phyloP scores from a whole-genome alignment of 805 yeast species.

The Starmerella khaoyaiensis region DNA sequence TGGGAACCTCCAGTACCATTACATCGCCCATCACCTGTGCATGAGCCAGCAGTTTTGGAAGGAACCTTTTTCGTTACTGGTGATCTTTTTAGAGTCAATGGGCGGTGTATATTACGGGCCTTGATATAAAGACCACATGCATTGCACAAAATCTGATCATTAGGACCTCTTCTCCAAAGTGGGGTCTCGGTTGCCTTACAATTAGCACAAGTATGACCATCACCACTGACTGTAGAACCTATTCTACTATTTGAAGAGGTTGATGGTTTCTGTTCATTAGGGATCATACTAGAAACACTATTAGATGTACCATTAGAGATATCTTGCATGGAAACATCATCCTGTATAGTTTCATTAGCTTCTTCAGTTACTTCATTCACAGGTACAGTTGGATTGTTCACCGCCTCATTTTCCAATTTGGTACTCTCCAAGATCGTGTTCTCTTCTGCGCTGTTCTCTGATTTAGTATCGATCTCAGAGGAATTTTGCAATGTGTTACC shows the following conservation, averaged over 20 bases:
- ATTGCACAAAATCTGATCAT: slow-evolving; percentile 84
- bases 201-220: slow-evolving; percentile 51
- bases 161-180: slow-evolving; percentile 85
- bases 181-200: slow-evolving; percentile 91
- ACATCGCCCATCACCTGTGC: slow-evolving; percentile 67
- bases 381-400: too few species aligned
- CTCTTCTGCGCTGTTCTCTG: too few species aligned
- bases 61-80: slow-evolving; percentile 15
- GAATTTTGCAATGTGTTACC: too few species aligned
- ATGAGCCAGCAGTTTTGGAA: slow-evolving; percentile 35
- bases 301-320: too few species aligned
- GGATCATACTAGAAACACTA: too few species aligned
- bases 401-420: too few species aligned
- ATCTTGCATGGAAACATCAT: too few species aligned
- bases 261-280: too few species aligned
- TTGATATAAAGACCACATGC: slow-evolving; percentile 82
- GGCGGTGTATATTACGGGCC: slow-evolving; percentile 50
- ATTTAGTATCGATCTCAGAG: too few species aligned
- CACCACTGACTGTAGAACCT: slow-evolving; percentile 7
- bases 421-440: too few species aligned
- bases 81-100: slow-evolving; percentile 44
- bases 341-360: too few species aligned
- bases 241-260: not conserved
- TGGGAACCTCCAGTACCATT: slow-evolving; percentile 78
- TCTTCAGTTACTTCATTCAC: too few species aligned